Conservation (phyloP, 169 alveolate genomes). For the Ichthyophthirius multifiliis region DNA sequence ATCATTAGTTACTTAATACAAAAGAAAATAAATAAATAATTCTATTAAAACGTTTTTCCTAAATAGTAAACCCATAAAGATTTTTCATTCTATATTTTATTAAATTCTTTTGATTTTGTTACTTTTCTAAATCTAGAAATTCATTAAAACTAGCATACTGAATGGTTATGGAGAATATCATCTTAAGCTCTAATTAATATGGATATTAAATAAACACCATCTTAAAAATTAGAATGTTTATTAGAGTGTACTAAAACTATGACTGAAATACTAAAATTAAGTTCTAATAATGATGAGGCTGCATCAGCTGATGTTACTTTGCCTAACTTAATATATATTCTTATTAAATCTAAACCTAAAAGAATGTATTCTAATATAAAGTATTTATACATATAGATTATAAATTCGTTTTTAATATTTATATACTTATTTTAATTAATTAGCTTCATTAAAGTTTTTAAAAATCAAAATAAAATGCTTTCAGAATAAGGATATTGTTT, state of each 20-base stretch:
- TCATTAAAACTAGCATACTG: background rate
- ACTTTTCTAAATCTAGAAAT: background rate
- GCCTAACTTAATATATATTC: constrained; percentile 14
- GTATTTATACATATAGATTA: background rate
- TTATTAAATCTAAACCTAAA: constrained; percentile 26
- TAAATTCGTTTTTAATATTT: background rate
- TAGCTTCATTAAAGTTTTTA: background rate
- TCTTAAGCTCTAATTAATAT: constrained; percentile 13
- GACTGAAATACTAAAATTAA: constrained; percentile 15
- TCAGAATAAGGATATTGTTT: background rate
- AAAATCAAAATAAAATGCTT: background rate
- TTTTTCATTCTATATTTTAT: background rate
- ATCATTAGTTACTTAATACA: background rate
- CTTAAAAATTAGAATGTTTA: constrained; percentile 5
- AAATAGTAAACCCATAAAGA: background rate
- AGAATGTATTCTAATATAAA: constrained; percentile 23
- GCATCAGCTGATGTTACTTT: constrained; percentile 29
- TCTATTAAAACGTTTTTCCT: background rate
- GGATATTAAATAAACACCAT: constrained; percentile 10
- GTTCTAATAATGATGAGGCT: constrained; percentile 30
- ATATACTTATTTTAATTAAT: background rate
- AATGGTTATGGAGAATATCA: background rate
- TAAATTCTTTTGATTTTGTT: background rate
- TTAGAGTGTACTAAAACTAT: constrained; percentile 13
- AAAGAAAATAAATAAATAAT: background rate